A percentile compares a stretch with the other conserved stretches of the same genome.
Conservation (phyloP, 345 rosid species). For the Toxicodendron radicans region DNA sequence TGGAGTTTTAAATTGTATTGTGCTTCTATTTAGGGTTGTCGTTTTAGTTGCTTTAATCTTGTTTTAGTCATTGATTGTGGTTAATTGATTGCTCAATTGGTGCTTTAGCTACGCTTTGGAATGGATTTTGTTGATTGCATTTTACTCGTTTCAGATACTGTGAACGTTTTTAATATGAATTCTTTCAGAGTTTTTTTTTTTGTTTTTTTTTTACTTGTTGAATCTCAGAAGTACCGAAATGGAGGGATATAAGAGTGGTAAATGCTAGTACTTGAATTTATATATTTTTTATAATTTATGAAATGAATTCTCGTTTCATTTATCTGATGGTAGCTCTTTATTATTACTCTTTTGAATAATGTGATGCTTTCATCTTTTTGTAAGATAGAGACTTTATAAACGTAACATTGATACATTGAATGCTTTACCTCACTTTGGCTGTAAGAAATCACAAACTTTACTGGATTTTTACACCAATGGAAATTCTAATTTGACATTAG, state of each 20-base stretch:
- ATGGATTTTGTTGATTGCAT: conserved; percentile 8
- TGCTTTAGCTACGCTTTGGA: not conserved
- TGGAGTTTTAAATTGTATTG: not conserved
- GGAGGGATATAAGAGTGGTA: not conserved
- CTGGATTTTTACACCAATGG: not conserved
- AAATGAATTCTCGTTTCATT: not conserved
- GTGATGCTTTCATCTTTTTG: not conserved
- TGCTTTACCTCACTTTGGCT: no score
- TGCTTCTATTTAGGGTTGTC: not conserved
- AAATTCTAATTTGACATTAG: not conserved
- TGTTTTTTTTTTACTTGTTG: not conserved
- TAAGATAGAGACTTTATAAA: not conserved
- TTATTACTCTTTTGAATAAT: no score
- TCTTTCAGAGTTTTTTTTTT: not conserved
- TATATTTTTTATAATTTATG: not conserved
- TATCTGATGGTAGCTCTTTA: no score
- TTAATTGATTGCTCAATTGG: conserved; percentile 6
- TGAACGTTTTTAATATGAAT: conserved; percentile 7
- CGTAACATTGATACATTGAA: no score
- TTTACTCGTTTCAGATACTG: not conserved
- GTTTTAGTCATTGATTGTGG: conserved; percentile 8
- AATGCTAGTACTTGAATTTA: not conserved
- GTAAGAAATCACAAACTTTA: not conserved
- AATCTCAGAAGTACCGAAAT: not conserved
- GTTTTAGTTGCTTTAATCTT: not conserved